These are phyloP conservation scores for Diplosphaera chodatii DNA, from an alignment of 139 green algal genomes.

Conservation along the genomic window DNA sequence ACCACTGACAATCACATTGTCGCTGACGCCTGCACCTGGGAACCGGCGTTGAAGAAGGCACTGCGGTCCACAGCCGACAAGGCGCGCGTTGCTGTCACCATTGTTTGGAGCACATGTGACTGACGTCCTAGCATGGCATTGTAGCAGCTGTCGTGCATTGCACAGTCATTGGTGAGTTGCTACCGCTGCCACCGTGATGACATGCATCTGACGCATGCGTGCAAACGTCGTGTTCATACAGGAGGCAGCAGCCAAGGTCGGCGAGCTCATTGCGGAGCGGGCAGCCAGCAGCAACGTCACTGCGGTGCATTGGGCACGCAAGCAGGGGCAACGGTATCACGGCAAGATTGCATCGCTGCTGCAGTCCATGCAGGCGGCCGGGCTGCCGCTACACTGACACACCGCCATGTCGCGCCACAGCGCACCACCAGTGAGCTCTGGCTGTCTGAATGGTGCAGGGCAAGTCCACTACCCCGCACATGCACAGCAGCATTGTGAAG, in stretches of 20 bases:
- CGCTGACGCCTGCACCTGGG: constrained; percentile 35
- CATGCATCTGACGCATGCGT: too few relatives aligned
- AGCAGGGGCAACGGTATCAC: constrained; percentile 34
- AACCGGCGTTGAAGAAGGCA: constrained; percentile 13
- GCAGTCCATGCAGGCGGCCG: constrained; percentile 18
- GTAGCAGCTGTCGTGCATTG: too few relatives aligned
- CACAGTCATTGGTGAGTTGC: too few relatives aligned
- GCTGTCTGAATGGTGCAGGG: too few relatives aligned
- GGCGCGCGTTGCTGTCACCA: too few relatives aligned
- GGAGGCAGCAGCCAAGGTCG: constrained; percentile 14
- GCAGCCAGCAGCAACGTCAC: constrained; percentile 15
- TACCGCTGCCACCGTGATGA: too few relatives aligned
- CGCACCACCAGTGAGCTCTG: not conserved
- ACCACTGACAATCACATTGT: constrained; percentile 27
- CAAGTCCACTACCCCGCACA: too few relatives aligned
- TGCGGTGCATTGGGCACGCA: constrained; percentile 32
- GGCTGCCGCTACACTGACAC: constrained; percentile 23
- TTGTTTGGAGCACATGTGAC: too few relatives aligned
- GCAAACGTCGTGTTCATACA: not conserved
- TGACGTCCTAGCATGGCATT: too few relatives aligned
- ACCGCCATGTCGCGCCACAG: not conserved
- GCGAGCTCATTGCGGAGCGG: constrained; percentile 29
- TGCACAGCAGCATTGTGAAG: too few relatives aligned
- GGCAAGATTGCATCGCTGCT: constrained; percentile 31
- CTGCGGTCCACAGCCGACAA: constrained; percentile 20